Conservation (phyloP, 2,329 filamentous ascomycete species). For the Xylaria sp. region DNA sequence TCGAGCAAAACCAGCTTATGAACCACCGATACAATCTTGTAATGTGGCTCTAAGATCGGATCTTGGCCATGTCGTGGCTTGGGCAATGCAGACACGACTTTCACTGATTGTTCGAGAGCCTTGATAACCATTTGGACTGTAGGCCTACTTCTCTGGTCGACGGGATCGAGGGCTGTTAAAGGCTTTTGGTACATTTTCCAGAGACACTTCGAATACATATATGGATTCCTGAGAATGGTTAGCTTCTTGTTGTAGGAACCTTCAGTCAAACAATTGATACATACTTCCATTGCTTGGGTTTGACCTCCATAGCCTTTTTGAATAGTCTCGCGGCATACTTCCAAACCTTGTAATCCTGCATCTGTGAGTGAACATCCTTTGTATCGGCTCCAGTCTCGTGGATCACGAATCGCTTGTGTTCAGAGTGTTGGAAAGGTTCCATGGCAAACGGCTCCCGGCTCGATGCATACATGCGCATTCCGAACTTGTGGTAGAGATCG, state of each 20-base stretch:
- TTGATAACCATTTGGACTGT: constrained; percentile 57
- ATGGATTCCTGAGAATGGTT: constrained; percentile 58
- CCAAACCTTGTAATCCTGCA: constrained; percentile 70
- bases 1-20: constrained; percentile 79
- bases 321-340: constrained; percentile 69
- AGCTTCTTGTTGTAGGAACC: constrained; percentile 35
- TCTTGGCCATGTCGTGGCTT: constrained; percentile 71
- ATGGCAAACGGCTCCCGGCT: constrained; percentile 71
- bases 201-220: constrained; percentile 71
- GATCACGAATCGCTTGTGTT: constrained; percentile 68
- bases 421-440: constrained; percentile 68
- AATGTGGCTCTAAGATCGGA: constrained; percentile 89
- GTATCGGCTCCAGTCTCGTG: constrained; percentile 61
- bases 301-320: constrained; percentile 64
- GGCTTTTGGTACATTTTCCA: constrained; percentile 72
- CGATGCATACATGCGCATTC: constrained; percentile 70
- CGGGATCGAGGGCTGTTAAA: constrained; percentile 56
- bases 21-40: constrained; percentile 84
- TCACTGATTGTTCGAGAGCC: constrained; percentile 62
- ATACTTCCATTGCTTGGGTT: constrained; percentile 68
- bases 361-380: constrained; percentile 64
- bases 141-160: constrained; percentile 55
- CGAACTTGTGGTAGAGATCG: constrained; percentile 70
- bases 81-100: constrained; percentile 62
- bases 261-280: constrained; percentile 41